Evolutionary conservation across 2,329 filamentous ascomycete genomes (phyloP).

Genomic region (Hypoxylon sp.): DNA sequence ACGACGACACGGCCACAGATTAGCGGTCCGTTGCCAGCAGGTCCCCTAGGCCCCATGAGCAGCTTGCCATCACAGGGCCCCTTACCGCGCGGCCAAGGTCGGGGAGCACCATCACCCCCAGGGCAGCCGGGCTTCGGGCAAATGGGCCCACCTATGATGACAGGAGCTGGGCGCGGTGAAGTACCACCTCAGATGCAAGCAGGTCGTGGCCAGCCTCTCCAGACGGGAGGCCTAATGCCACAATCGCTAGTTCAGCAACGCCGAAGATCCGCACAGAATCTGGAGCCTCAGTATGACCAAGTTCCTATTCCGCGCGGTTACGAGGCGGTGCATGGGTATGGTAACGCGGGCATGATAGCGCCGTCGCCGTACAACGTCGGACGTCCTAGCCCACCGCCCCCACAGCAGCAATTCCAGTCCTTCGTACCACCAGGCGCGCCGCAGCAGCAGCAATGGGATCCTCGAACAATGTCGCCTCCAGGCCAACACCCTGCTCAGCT

Average conservation of each 20-base stretch:
- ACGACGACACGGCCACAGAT: slow-evolving; percentile 19
- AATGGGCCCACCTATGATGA: slow-evolving; percentile 45
- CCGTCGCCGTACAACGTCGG: slow-evolving; percentile 53
- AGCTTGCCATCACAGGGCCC: slow-evolving; percentile 23
- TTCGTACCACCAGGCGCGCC: slow-evolving; percentile 34
- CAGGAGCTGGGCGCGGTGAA: slow-evolving; percentile 35
- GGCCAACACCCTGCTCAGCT: slow-evolving; percentile 25
- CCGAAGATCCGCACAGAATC: slow-evolving; percentile 11
- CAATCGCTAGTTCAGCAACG: slow-evolving; percentile 26
- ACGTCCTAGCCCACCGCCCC: slow-evolving; percentile 36
- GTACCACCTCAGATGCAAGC: slow-evolving; percentile 34
- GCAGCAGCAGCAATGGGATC: slow-evolving; percentile 47
- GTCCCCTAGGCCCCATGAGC: slow-evolving; percentile 32
- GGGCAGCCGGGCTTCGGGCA: slow-evolving; percentile 41
- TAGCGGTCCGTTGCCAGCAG: slow-evolving; percentile 34
- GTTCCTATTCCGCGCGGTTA: slow-evolving; percentile 55
- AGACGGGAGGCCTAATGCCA: slow-evolving; percentile 29
- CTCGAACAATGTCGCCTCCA: slow-evolving; percentile 36
- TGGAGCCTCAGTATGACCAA: slow-evolving; percentile 51
- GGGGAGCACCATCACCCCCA: slow-evolving; percentile 33
- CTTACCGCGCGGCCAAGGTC: slow-evolving; percentile 42
- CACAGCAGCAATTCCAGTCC: slow-evolving; percentile 43
- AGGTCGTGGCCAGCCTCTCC: slow-evolving; percentile 37
- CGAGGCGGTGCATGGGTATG: slow-evolving; percentile 55
- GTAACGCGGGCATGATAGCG: slow-evolving; percentile 46